Percentiles rank a stretch among this genome's conserved stretches.
phyloP scores from a whole-genome alignment of 2,329 filamentous ascomycete species.

The Aspergillus quadrilineatus region DNA sequence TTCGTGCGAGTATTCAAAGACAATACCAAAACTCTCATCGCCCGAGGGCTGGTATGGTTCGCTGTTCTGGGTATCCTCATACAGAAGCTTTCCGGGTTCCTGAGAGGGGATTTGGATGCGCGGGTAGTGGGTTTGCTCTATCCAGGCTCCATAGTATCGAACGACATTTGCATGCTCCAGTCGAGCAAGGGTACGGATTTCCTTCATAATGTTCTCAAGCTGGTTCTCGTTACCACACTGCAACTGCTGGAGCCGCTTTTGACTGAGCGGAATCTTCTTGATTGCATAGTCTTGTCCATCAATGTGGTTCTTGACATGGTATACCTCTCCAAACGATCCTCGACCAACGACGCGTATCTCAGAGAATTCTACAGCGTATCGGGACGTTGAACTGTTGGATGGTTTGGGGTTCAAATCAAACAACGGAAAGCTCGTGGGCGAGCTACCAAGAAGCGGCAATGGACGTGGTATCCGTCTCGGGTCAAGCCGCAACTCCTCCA shows the following conservation, averaged over 20 bases:
- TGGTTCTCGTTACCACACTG: slow-evolving; percentile 53
- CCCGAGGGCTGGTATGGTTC: slow-evolving; percentile 21
- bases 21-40: slow-evolving; percentile 37
- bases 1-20: slow-evolving; percentile 43
- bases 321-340: slow-evolving; percentile 66
- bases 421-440: slow-evolving; percentile 33
- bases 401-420: slow-evolving; percentile 26
- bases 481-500: slow-evolving; percentile 27
- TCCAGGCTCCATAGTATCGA: slow-evolving; percentile 65
- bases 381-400: slow-evolving; percentile 34
- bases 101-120: slow-evolving; percentile 12
- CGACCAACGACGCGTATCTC: slow-evolving; percentile 59
- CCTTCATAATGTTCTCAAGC: slow-evolving; percentile 57
- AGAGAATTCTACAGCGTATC: slow-evolving; percentile 53
- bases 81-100: slow-evolving; percentile 5
- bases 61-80: slow-evolving; percentile 19
- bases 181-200: slow-evolving; percentile 61
- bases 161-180: slow-evolving; percentile 67
- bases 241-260: slow-evolving; percentile 53
- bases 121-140: slow-evolving; percentile 49
- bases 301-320: slow-evolving; percentile 59
- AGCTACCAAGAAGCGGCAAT: slow-evolving; percentile 29
- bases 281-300: slow-evolving; percentile 64
- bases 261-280: slow-evolving; percentile 63
- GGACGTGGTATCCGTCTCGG: slow-evolving; percentile 24